These are phyloP conservation scores for Sphenostylis stenocarpa DNA, from an alignment of 306 rosid genomes.

Conservation along the genomic window DNA sequence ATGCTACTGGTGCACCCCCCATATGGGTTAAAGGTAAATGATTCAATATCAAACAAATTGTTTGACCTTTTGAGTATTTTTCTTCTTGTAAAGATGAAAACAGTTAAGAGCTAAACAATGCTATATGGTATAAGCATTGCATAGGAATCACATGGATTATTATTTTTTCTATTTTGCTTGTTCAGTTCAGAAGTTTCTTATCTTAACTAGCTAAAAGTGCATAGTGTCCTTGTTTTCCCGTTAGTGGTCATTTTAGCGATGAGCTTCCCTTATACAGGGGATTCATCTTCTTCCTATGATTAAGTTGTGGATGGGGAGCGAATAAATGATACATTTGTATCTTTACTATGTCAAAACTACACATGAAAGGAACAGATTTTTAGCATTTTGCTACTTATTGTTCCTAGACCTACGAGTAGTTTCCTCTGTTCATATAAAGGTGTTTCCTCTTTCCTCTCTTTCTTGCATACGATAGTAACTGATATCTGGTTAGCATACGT, in stretches of 20 bases:
- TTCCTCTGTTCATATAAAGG: not conserved
- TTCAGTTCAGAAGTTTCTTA: slow-evolving; percentile 1
- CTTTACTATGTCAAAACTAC: not conserved
- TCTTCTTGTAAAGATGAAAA: not conserved
- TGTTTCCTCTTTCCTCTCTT: not conserved
- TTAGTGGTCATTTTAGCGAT: not conserved
- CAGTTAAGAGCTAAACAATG: not conserved
- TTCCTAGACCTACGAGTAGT: slow-evolving; percentile 2
- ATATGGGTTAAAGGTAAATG: slow-evolving; percentile 91
- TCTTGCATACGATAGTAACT: not conserved
- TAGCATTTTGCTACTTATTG: not conserved
- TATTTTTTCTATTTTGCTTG: not conserved
- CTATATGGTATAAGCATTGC: not conserved
- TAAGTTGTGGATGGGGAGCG: not conserved
- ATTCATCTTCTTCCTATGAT: not conserved
- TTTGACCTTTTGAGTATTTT: not conserved
- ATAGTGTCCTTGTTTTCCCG: slow-evolving; percentile 1
- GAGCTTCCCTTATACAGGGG: not conserved
- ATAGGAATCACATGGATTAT: not conserved
- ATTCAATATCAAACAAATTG: not conserved
- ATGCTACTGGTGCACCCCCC: slow-evolving; percentile 91
- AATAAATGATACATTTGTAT: not conserved
- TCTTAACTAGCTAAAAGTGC: not conserved
- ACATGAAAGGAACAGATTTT: not conserved
- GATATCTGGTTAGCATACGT: slow-evolving; percentile 1